These are phyloP conservation scores for Daldinia sp. DNA, from an alignment of 2,329 filamentous ascomycete genomes.

Conservation along the genomic window DNA sequence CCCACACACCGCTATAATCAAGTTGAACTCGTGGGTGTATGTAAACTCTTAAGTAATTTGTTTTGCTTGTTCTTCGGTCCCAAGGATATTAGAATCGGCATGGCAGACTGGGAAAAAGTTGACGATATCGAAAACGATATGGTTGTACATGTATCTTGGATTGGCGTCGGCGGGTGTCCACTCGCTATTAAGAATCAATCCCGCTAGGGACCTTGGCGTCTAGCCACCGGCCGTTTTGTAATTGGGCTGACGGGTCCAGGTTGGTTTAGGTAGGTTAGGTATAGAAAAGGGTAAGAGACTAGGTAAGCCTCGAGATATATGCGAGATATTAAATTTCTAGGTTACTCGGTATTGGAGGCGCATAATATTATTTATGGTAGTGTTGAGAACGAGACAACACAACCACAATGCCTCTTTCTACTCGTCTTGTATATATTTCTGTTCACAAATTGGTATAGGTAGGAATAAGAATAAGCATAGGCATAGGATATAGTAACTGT, in stretches of 20 bases:
- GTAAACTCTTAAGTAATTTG: neutral
- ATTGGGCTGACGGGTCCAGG: constrained; percentile 21
- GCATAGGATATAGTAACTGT: neutral
- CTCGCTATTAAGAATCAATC: constrained; percentile 25
- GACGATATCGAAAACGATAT: constrained; percentile 23
- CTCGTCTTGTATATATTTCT: constrained; percentile 2
- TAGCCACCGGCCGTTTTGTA: constrained; percentile 24
- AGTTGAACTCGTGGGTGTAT: neutral
- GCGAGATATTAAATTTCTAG: constrained; percentile 16
- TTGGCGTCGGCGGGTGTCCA: constrained; percentile 19
- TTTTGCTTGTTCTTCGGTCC: neutral
- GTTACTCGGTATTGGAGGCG: constrained; percentile 6
- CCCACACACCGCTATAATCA: neutral
- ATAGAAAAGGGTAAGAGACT: constrained; percentile 13
- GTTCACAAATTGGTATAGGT: constrained; percentile 7
- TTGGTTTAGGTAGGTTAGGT: constrained; percentile 1
- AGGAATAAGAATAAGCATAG: neutral
- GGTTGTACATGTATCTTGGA: constrained; percentile 6
- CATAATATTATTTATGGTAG: constrained; percentile 1
- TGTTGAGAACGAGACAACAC: neutral
- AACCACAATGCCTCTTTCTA: neutral
- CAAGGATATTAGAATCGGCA: neutral
- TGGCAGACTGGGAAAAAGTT: neutral
- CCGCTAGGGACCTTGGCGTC: constrained; percentile 33
- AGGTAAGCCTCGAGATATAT: constrained; percentile 15